Percentiles rank a stretch among this genome's conserved stretches.
Conservation (phyloP, 2,329 filamentous ascomycete species). For the Colletotrichum tofieldiae region DNA sequence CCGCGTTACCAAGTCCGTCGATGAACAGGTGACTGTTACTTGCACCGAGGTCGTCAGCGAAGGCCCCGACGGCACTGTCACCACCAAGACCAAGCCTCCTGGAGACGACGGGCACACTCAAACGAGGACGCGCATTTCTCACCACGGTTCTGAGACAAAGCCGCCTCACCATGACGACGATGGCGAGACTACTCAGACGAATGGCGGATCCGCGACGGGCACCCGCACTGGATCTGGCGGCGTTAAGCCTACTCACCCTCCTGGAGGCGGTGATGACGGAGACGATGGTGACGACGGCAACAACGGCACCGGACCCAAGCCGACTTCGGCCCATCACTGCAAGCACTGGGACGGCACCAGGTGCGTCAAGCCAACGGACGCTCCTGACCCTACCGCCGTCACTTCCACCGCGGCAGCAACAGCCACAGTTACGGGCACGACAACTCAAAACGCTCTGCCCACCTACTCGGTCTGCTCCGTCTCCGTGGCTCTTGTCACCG, state of each 20-base stretch:
- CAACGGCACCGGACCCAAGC: slow-evolving; percentile 4
- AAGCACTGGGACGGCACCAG: slow-evolving; percentile 45
- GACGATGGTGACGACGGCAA: not conserved
- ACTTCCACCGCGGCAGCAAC: not conserved
- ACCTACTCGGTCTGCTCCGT: slow-evolving; percentile 47
- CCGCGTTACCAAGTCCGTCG: slow-evolving; percentile 5
- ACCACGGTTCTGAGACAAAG: slow-evolving; percentile 3
- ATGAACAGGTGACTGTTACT: slow-evolving; percentile 32
- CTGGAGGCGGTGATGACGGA: slow-evolving; percentile 12
- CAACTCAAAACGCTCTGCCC: slow-evolving; percentile 25
- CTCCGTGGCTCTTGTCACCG: slow-evolving; percentile 52
- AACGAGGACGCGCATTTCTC: slow-evolving; percentile 6
- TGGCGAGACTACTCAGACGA: slow-evolving; percentile 15
- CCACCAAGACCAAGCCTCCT: slow-evolving; percentile 27
- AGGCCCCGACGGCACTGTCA: slow-evolving; percentile 20
- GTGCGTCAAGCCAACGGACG: slow-evolving; percentile 35
- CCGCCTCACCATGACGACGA: slow-evolving; percentile 12
- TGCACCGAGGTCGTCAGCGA: slow-evolving; percentile 35
- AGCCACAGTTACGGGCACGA: slow-evolving; percentile 28
- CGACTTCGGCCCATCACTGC: slow-evolving; percentile 40
- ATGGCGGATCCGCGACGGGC: not conserved
- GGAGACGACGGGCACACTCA: slow-evolving; percentile 3
- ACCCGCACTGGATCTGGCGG: slow-evolving; percentile 1
- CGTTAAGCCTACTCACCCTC: slow-evolving; percentile 12
- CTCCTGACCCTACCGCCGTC: not conserved